Percentiles rank a stretch among this genome's conserved stretches.
These are phyloP conservation scores for Ogataea minuta DNA, from an alignment of 805 yeast species.

Conservation along the genomic window DNA sequence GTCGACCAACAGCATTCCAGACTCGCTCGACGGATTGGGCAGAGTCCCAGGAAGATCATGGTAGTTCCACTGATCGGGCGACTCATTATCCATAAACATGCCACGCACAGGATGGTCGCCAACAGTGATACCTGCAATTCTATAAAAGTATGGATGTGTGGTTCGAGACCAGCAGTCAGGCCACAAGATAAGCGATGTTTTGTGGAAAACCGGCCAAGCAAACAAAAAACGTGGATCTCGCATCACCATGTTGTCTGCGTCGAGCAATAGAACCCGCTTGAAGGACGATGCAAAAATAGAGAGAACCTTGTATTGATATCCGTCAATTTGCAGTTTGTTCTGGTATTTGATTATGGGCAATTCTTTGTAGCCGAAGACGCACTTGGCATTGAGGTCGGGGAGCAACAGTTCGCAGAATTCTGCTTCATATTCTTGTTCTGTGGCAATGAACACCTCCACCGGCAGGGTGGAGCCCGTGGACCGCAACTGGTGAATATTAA, in stretches of 20 bases:
- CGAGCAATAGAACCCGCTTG: slow-evolving; percentile 46
- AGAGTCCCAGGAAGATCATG: slow-evolving; percentile 65
- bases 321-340: slow-evolving; percentile 35
- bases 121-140: slow-evolving; percentile 46
- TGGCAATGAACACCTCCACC: slow-evolving; percentile 49
- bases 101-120: slow-evolving; percentile 38
- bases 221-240: slow-evolving; percentile 46
- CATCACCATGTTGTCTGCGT: slow-evolving; percentile 50
- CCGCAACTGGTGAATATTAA: slow-evolving; percentile 47
- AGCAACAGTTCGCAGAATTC: slow-evolving; percentile 42
- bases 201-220: slow-evolving; percentile 39
- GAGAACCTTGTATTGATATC: slow-evolving; percentile 51
- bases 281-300: slow-evolving; percentile 47
- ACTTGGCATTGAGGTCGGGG: slow-evolving; percentile 44
- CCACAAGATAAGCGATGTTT: slow-evolving; percentile 53
- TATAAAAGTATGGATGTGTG: slow-evolving; percentile 57
- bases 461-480: slow-evolving; percentile 46
- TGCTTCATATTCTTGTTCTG: slow-evolving; percentile 43
- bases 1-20: slow-evolving; percentile 65
- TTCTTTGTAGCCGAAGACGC: slow-evolving; percentile 40
- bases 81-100: slow-evolving; percentile 19
- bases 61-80: slow-evolving; percentile 37
- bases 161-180: slow-evolving; percentile 74
- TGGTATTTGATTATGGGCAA: slow-evolving; percentile 30
- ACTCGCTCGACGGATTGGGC: slow-evolving; percentile 67